phyloP scores from a whole-genome alignment of 2,329 filamentous ascomycete genomes.

The Colletotrichum tanaceti region DNA sequence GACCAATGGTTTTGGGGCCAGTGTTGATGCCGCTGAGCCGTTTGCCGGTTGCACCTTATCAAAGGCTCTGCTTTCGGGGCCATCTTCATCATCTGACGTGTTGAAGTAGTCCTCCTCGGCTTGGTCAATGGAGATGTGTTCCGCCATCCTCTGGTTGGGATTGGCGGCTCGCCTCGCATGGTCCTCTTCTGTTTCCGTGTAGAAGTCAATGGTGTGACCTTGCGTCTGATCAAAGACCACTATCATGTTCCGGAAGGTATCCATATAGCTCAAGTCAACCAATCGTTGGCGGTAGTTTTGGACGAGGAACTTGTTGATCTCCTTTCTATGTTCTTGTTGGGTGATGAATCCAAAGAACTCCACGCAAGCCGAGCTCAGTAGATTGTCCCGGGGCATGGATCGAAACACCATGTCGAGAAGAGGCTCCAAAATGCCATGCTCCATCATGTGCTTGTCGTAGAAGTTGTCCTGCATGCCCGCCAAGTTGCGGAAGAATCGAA shows the following conservation, averaged over 20 bases:
- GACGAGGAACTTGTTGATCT: slow-evolving; percentile 84
- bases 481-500: slow-evolving; percentile 93
- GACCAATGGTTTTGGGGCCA: slow-evolving; percentile 79
- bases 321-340: slow-evolving; percentile 78
- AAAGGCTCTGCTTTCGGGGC: slow-evolving; percentile 49
- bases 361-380: slow-evolving; percentile 91
- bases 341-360: slow-evolving; percentile 95
- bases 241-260: slow-evolving; percentile 83
- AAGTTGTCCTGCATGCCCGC: slow-evolving; percentile 90
- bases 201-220: slow-evolving; percentile 77
- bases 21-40: slow-evolving; percentile 63
- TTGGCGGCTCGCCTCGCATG: slow-evolving; percentile 56
- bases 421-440: slow-evolving; percentile 83
- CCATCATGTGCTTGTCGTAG: slow-evolving; percentile 85
- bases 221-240: slow-evolving; percentile 82
- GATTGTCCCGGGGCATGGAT: slow-evolving; percentile 91
- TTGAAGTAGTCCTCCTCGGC: slow-evolving; percentile 96
- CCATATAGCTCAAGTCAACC: slow-evolving; percentile 80
- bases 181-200: slow-evolving; percentile 76
- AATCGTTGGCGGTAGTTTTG: slow-evolving; percentile 85
- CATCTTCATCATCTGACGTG: slow-evolving; percentile 73
- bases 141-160: slow-evolving; percentile 71
- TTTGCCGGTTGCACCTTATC: slow-evolving; percentile 62
- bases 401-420: slow-evolving; percentile 86
- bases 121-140: slow-evolving; percentile 78